Base-by-base conservation (phyloP, 2,329 filamentous ascomycete species). In the Fusarium sarcochroum region DNA sequence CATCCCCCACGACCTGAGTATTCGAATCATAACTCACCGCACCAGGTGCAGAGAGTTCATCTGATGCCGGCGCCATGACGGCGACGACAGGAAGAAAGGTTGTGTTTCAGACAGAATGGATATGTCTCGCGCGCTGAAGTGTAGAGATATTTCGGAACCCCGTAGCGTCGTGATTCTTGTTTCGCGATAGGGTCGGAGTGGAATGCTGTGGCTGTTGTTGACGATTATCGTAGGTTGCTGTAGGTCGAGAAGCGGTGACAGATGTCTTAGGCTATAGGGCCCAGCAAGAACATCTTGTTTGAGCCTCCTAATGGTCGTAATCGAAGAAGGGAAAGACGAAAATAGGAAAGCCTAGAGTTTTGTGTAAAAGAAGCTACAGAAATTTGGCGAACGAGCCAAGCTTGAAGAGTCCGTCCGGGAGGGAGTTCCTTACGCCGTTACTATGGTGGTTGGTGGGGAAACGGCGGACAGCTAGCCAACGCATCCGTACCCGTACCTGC, bases 1-100 rank as follows among this genome's bases (percentile, higher is more conserved):
- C 93, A 76, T 95, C 93, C 66, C 92, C 92, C 17, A 95, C 92
- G 56, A 83, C 85, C 85, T 94, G 84, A n/a, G 89, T 92, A 75
- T 90, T 85, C 51, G 91, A 93, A 72, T 86, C 85, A 80, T 95
- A 95, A 69, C 85, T 88, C 76, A 89, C 90, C 79, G 89, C 89
- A 76, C 92, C 92, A 49, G 92, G 86, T 69, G 90, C 85, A 69
- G 91, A 91, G 74, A 92, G 84, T 73, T 87, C 80, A 75, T 86
- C 83, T 78, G 84, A 80, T 76, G 84, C 80, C 82, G 87, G 84
- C 82, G 87, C 87, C 87, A 90, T 89, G 77, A 76, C 78, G 84
- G 84, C 85, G 82, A 74, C 79, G 77, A 78, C 76, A 58, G 66
- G 41, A 46, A 54, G 58, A 68, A 71, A 67, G 37, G 60, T 47